phyloP scores from a whole-genome alignment of 371 early-diverging fungal genomes.

The Phascolomyces articulosus region DNA sequence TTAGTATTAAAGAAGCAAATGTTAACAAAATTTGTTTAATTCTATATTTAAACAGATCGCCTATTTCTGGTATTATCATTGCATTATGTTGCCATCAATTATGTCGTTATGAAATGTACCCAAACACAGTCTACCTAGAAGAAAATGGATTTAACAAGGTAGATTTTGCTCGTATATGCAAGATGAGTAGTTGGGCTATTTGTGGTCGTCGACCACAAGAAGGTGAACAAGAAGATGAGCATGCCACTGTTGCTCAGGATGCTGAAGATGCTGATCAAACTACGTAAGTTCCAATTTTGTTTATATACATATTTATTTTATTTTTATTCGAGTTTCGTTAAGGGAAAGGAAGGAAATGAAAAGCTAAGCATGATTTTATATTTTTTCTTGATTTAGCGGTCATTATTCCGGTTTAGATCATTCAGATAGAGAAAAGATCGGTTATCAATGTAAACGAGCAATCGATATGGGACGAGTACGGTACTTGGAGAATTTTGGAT shows the following conservation, averaged over 20 bases:
- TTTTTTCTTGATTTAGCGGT: slow-evolving; percentile 21
- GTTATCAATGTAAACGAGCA: slow-evolving; percentile 77
- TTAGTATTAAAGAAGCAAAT: too few relatives aligned
- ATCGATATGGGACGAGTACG: slow-evolving; percentile 69
- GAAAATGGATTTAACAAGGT: slow-evolving; percentile 46
- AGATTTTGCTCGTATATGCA: slow-evolving; percentile 63
- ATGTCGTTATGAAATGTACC: slow-evolving; percentile 81
- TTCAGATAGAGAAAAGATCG: slow-evolving; percentile 64
- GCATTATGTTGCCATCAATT: slow-evolving; percentile 93
- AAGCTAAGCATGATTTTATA: background rate
- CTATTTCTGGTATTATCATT: slow-evolving; percentile 76
- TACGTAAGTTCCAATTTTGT: slow-evolving; percentile 30
- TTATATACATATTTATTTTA: background rate
- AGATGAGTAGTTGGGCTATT: slow-evolving; percentile 79
- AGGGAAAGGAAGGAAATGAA: background rate
- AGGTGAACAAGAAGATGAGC: slow-evolving; percentile 41
- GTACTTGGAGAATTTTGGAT: slow-evolving; percentile 57
- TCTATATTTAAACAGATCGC: slow-evolving; percentile 16
- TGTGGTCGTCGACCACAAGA: slow-evolving; percentile 40
- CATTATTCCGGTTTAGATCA: slow-evolving; percentile 68
- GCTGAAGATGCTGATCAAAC: slow-evolving; percentile 49
- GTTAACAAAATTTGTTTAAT: too few relatives aligned
- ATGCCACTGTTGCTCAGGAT: slow-evolving; percentile 46
- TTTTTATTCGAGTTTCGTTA: background rate
- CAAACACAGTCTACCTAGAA: slow-evolving; percentile 65